Conservation (phyloP, 2,329 filamentous ascomycete species). For the Didymella glomerata region DNA sequence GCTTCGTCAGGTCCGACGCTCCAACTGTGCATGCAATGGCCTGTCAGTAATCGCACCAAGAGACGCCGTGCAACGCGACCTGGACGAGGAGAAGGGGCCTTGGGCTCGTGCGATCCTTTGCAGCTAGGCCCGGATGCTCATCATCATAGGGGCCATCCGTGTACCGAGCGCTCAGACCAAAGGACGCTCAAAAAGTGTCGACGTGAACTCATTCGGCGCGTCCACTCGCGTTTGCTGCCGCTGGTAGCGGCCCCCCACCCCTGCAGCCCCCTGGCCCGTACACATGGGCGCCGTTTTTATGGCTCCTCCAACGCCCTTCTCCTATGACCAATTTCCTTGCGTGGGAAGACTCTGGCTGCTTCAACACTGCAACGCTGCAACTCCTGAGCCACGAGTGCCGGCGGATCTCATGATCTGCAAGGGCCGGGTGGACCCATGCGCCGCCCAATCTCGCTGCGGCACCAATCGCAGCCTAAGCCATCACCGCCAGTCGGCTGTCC, state of each 20-base stretch:
- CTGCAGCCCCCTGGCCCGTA: not conserved
- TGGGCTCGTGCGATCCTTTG: not conserved
- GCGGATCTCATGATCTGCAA: slow-evolving; percentile 2
- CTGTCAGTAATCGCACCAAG: not conserved
- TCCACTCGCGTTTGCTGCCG: not conserved
- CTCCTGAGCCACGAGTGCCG: too few species aligned
- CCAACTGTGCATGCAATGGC: not conserved
- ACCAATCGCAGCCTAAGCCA: not conserved
- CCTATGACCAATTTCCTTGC: too few species aligned
- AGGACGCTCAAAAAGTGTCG: not conserved
- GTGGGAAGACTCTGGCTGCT: too few species aligned
- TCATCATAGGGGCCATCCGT: not conserved
- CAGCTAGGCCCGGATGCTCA: not conserved
- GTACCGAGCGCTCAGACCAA: not conserved
- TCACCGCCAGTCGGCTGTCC: slow-evolving; percentile 4
- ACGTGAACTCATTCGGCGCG: not conserved
- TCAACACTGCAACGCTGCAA: too few species aligned
- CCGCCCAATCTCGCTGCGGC: slow-evolving; percentile 1
- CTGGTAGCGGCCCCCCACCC: not conserved
- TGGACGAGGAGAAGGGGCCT: not conserved
- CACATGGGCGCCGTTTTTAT: not conserved
- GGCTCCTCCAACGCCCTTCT: too few species aligned
- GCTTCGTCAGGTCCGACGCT: not conserved
- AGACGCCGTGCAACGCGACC: not conserved
- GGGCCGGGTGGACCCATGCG: slow-evolving; percentile 6